Percentiles rank a stretch among this genome's conserved stretches.
Evolutionary conservation across 257 asterid genomes (phyloP).

Genomic region (Jacaranda copaia): DNA sequence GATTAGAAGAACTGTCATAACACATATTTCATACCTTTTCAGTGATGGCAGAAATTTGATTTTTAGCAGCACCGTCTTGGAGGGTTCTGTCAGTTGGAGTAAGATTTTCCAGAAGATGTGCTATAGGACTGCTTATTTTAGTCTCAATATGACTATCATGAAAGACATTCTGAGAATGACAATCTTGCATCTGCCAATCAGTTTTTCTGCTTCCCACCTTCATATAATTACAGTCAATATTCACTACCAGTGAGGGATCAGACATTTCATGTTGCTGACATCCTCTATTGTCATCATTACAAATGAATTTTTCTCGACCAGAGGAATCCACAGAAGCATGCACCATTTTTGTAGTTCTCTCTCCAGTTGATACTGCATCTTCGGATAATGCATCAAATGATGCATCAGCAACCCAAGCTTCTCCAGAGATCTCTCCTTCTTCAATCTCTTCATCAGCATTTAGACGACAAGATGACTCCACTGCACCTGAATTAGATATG

Average conservation of each 20-base stretch:
- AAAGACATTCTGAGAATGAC: constrained; percentile 35
- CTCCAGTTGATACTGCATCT: constrained; percentile 43
- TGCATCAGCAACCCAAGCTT: constrained; percentile 45
- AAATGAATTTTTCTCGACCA: constrained; percentile 36
- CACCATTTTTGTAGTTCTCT: constrained; percentile 39
- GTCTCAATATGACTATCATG: constrained; percentile 40
- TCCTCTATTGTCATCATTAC: constrained; percentile 40
- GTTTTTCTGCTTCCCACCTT: constrained; percentile 40
- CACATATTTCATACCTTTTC: constrained; percentile 50
- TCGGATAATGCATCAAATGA: constrained; percentile 50
- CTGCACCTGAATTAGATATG: constrained; percentile 46
- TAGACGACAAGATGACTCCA: constrained; percentile 42
- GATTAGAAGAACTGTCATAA: background rate
- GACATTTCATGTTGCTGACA: constrained; percentile 28
- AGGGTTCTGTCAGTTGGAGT: constrained; percentile 44
- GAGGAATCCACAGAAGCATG: constrained; percentile 42
- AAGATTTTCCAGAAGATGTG: constrained; percentile 38
- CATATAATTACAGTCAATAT: constrained; percentile 37
- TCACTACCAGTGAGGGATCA: constrained; percentile 37
- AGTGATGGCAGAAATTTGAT: constrained; percentile 37
- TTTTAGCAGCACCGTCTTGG: constrained; percentile 51
- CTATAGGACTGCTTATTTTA: constrained; percentile 32
- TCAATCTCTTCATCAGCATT: constrained; percentile 60
- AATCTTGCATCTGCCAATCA: constrained; percentile 39
- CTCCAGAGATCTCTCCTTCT: constrained; percentile 84